phyloP scores from a whole-genome alignment of 2,329 filamentous ascomycete species.

The Raffaelea ambrosiae region DNA sequence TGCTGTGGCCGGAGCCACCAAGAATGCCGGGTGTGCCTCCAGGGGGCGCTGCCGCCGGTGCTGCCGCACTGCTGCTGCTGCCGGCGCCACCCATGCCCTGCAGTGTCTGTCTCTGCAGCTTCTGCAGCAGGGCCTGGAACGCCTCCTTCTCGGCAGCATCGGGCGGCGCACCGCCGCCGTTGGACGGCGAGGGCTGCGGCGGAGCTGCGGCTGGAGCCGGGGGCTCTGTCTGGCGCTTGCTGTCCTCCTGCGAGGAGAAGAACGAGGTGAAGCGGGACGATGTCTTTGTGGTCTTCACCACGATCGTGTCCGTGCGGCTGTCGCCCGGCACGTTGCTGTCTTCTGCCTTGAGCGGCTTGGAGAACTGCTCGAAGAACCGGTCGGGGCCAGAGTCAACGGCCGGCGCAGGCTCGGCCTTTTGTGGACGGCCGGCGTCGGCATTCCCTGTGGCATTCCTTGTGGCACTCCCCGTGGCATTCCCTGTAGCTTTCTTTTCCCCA shows the following conservation, averaged over 20 bases:
- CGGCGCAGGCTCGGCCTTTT: slow-evolving; percentile 48
- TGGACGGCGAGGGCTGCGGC: slow-evolving; percentile 16
- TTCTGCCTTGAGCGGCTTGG: slow-evolving; percentile 28
- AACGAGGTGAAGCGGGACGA: slow-evolving; percentile 87
- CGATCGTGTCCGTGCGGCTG: slow-evolving; percentile 37
- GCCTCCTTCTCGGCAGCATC: slow-evolving; percentile 71
- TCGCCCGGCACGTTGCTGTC: slow-evolving; percentile 35
- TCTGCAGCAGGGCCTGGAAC: slow-evolving; percentile 73
- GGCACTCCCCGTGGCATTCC: not conserved
- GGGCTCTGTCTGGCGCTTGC: slow-evolving; percentile 39
- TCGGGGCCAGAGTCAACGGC: slow-evolving; percentile 62
- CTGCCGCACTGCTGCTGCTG: slow-evolving; percentile 6
- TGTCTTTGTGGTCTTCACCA: slow-evolving; percentile 56
- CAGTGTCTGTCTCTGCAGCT: slow-evolving; percentile 65
- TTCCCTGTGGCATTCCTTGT: slow-evolving; percentile 9
- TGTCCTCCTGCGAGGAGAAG: slow-evolving; percentile 53
- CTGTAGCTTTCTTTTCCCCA: slow-evolving; percentile 29
- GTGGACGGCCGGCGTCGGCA: slow-evolving; percentile 43
- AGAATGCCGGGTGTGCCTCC: not conserved
- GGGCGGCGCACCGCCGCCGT: slow-evolving; percentile 17
- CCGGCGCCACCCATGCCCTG: too few species aligned
- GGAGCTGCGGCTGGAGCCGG: slow-evolving; percentile 26
- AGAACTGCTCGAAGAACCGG: slow-evolving; percentile 57
- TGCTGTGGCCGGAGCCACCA: not conserved
- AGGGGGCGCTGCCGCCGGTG: not conserved